Evolutionary conservation across 768 basidiomycete genomes (phyloP).

Genomic region (Hirschioporus abietinus): DNA sequence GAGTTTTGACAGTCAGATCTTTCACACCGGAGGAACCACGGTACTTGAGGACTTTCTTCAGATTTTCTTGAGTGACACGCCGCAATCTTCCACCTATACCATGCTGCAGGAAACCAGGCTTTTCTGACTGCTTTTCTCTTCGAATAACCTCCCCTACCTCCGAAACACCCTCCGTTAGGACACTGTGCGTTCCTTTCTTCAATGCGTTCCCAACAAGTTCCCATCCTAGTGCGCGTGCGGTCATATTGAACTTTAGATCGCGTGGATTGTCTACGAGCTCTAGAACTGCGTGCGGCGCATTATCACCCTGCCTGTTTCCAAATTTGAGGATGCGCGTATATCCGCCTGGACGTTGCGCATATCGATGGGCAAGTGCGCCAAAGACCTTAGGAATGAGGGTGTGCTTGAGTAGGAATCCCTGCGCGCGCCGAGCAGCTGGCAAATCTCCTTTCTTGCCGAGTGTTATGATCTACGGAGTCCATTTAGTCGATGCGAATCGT

Average conservation of each 20-base stretch:
- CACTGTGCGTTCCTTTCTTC: conserved; percentile 35
- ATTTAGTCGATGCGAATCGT: background rate
- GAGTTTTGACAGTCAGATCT: conserved; percentile 51
- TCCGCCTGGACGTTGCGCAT: conserved; percentile 78
- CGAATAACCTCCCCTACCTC: conserved; percentile 40
- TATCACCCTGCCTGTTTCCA: conserved; percentile 87
- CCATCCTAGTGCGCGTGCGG: conserved; percentile 82
- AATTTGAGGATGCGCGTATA: conserved; percentile 93
- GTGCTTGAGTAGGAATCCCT: conserved; percentile 73
- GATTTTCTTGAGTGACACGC: conserved; percentile 65
- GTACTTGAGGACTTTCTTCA: conserved; percentile 68
- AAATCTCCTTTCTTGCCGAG: conserved; percentile 82
- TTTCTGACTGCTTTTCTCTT: conserved; percentile 37
- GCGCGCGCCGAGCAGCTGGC: conserved; percentile 64
- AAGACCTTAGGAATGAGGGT: conserved; percentile 79
- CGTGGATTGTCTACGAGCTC: conserved; percentile 93
- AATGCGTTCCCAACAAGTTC: conserved; percentile 64
- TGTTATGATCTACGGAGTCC: conserved; percentile 67
- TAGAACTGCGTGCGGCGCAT: conserved; percentile 87
- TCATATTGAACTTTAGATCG: conserved; percentile 85
- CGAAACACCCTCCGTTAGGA: conserved; percentile 47
- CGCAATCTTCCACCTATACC: conserved; percentile 44
- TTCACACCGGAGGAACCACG: conserved; percentile 40
- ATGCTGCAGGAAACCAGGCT: conserved; percentile 14
- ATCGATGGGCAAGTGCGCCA: conserved; percentile 71